These are phyloP conservation scores for Alternaria ethzedia DNA, from an alignment of 2,329 filamentous ascomycete species.

Conservation along the genomic window DNA sequence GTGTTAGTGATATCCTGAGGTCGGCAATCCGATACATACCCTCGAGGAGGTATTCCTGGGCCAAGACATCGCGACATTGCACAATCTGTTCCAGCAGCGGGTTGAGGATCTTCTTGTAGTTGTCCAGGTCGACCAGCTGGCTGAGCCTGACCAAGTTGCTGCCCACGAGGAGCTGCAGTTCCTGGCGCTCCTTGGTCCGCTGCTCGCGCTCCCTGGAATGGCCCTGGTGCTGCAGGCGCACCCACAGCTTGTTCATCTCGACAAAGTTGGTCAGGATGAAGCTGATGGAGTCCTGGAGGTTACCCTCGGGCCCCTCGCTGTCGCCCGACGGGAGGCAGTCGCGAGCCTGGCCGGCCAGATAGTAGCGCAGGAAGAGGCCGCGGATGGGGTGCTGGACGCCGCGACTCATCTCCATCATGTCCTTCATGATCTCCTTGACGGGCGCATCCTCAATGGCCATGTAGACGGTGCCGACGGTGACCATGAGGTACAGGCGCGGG, in stretches of 20 bases:
- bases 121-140: conserved; percentile 91
- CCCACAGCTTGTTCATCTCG: conserved; percentile 99
- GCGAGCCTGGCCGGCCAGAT: conserved; percentile 91
- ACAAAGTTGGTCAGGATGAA: conserved; percentile 99
- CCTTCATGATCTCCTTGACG: conserved; percentile 99
- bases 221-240: conserved; percentile 94
- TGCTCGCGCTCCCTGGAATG: conserved; percentile 94
- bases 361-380: conserved; percentile 93
- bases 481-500: conserved; percentile 96
- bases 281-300: conserved; percentile 95
- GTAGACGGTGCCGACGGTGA: conserved; percentile 98
- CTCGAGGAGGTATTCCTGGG: conserved; percentile 96
- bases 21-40: conserved; percentile 47
- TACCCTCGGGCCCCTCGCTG: conserved; percentile 91
- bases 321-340: conserved; percentile 83
- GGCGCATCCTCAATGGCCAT: conserved; percentile 98
- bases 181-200: conserved; percentile 90
- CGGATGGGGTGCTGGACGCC: conserved; percentile 97
- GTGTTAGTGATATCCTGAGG: conserved; percentile 28
- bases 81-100: conserved; percentile 96
- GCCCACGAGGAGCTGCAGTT: conserved; percentile 92
- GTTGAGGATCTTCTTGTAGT: conserved; percentile 90
- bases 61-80: conserved; percentile 94
- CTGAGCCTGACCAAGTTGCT: conserved; percentile 95
- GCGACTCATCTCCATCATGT: conserved; percentile 99